phyloP scores from a whole-genome alignment of 495 filamentous ascomycete genomes.

The Penicillium mononematosum region DNA sequence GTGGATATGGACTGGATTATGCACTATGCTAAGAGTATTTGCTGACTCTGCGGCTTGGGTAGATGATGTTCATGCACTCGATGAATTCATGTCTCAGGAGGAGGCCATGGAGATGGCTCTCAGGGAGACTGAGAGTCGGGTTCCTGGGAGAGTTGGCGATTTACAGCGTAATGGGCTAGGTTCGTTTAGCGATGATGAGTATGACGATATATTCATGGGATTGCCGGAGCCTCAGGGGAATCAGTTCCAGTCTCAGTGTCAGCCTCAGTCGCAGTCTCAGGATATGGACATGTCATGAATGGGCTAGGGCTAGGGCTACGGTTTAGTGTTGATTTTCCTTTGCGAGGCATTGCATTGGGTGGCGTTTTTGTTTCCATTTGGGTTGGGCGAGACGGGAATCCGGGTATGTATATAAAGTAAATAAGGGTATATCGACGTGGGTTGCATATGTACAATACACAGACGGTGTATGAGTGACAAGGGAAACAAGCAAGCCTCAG shows the following conservation, averaged over 20 bases:
- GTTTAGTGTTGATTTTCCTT: not conserved
- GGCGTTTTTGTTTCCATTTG: slow-evolving; percentile 18
- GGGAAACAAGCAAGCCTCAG: not conserved
- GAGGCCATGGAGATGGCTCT: slow-evolving; percentile 33
- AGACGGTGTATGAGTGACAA: slow-evolving; percentile 14
- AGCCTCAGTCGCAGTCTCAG: slow-evolving; percentile 18
- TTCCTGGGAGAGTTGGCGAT: not conserved
- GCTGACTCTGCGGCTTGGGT: not conserved
- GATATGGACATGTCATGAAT: slow-evolving; percentile 45
- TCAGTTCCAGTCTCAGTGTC: not conserved
- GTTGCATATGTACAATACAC: slow-evolving; percentile 30
- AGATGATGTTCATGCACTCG: slow-evolving; percentile 38
- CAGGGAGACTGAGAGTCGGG: slow-evolving; percentile 6
- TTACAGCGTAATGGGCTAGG: slow-evolving; percentile 12
- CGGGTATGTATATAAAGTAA: slow-evolving; percentile 15
- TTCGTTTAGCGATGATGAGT: slow-evolving; percentile 56
- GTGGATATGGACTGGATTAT: not conserved
- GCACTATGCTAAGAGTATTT: not conserved
- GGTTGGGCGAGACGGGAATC: slow-evolving; percentile 3
- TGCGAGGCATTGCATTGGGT: slow-evolving; percentile 19
- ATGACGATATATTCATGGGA: slow-evolving; percentile 52
- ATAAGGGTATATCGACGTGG: slow-evolving; percentile 33
- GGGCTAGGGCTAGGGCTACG: not conserved
- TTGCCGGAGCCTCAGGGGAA: slow-evolving; percentile 25
- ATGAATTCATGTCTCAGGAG: slow-evolving; percentile 36